Base-by-base conservation (phyloP, 2,329 filamentous ascomycete species). In the Alternaria brassicae region DNA sequence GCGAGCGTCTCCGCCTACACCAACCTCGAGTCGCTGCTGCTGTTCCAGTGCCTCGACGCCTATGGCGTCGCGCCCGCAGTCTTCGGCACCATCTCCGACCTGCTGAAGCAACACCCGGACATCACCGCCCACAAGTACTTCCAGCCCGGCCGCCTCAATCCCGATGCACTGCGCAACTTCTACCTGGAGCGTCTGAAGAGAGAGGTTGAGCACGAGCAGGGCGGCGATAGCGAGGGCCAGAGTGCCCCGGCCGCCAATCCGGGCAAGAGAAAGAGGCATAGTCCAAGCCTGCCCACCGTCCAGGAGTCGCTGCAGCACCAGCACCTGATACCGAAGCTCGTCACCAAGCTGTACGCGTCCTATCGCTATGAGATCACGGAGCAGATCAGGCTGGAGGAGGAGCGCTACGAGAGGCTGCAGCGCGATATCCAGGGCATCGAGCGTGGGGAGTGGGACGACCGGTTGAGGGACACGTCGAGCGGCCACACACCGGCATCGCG, bases 21-120 rank as follows among this genome's bases (percentile, higher is more conserved):
- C 75, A 87, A 89, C 69, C 90, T 96, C 82, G 93, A 96, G 85
- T 91, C 89, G 74, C 85, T 96, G 62, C 86, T 95, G 67, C 85
- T 96, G 72, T 94, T 95, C 81, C 91, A 94, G 80, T 89, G 89
- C 61, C 85, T 96, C 65, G 85, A 88, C 67, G 82, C 83, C 68
- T 84, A 91, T 78, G 90, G 90, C 73, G 82, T 88, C 66, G 85
- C 88, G 66, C 81, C 87, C 52, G 77, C 83, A 62, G 87, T 86
- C 75, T 95, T 96, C 80, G 81, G 81, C 71, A 84, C 84, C 68
- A 91, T 95, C 63, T 93, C 92, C 58, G 85, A 90, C 65, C 81
- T 89, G 60, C 86, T 98, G 63, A 89, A 86, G 78, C 88, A 84
- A 72, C 93, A 96, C 76, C 82, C 86, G 17, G 83, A 92, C 62